Base-by-base conservation (phyloP, 2,329 filamentous ascomycete genomes). In the Microascus cirrosus region DNA sequence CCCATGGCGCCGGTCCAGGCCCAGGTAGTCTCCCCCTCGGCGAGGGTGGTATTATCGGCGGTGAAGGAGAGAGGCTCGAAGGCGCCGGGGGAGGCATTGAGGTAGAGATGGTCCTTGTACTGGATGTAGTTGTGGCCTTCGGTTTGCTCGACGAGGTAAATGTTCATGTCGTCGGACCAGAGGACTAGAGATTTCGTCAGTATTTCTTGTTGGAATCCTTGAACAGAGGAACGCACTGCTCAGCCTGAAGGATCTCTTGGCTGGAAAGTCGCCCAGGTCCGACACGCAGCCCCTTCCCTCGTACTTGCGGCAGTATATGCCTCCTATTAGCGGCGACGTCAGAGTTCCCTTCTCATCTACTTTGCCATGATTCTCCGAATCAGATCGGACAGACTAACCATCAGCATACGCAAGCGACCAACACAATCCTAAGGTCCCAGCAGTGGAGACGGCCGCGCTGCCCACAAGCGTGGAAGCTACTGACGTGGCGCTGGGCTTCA, bases 51-150 rank as follows among this genome's bases (percentile, higher is more conserved):
- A 35, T 58, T 58, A 35, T 58, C 56, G 7, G 50, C n/a, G 24
- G 56, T 58, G 51, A 58, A 58, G 51, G n/a, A n/a, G 15, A 58
- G 51, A 24, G 56, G 56, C 32, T 25, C 34, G 20, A 53, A 39
- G 18, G 56, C 56, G 22, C 50, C 50, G 28, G 39, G 56, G 35
- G 56, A 53, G 20, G 56, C 35, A 50, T 58, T 35, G 56, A 58
- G 52, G 56, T 34, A 53, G 50, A 58, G 56, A 15, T 58, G 53
- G 56, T 58, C 56, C 20, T 53, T 35, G 50, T 53, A 58, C 32
- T 54, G 34, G 56, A 45, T 45, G 56, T 58, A 58, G 28, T 22
- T 36, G 28, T 15, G 28, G 53, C 45, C 8, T 22, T 32, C 22
- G 13, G 15, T 42, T n/a, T 28, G 34, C 24, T 53, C 52, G 34